A percentile compares a stretch with the other conserved stretches of the same genome.
Conservation (phyloP, 352 stramenopile genomes). For the Peronosclerospora sorghi region DNA sequence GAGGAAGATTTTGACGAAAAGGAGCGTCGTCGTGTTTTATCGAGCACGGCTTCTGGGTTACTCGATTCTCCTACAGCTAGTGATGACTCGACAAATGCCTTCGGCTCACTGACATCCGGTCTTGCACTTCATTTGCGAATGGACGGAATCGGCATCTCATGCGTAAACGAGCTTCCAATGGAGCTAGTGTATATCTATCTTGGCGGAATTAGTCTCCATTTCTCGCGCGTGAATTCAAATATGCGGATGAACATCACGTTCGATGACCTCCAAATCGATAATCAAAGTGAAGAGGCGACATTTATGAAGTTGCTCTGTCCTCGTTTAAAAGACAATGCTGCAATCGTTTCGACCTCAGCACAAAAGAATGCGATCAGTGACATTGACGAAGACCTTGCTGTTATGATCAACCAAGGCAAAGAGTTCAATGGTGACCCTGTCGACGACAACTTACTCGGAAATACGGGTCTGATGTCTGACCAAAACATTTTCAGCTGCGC, state of each 20-base stretch:
- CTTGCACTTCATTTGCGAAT: slow-evolving; percentile 60
- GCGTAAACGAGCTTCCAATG: slow-evolving; percentile 77
- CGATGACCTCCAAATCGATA: slow-evolving; percentile 80
- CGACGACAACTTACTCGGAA: slow-evolving; percentile 15
- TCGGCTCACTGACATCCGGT: slow-evolving; percentile 54
- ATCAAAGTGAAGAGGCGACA: slow-evolving; percentile 75
- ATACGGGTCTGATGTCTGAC: slow-evolving; percentile 44
- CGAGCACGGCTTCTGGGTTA: slow-evolving; percentile 44
- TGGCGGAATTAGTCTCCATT: slow-evolving; percentile 66
- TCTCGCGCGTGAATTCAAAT: slow-evolving; percentile 66
- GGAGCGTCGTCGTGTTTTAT: slow-evolving; percentile 69
- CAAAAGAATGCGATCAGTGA: slow-evolving; percentile 33
- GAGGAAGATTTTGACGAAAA: slow-evolving; percentile 82
- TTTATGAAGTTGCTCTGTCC: slow-evolving; percentile 79
- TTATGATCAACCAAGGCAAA: slow-evolving; percentile 26
- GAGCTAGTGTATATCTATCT: slow-evolving; percentile 84
- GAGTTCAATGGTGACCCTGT: slow-evolving; percentile 7
- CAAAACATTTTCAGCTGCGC: slow-evolving; percentile 72
- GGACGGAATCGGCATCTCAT: slow-evolving; percentile 75
- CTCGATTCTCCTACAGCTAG: slow-evolving; percentile 60
- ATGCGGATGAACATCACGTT: slow-evolving; percentile 81
- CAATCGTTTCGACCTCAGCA: slow-evolving; percentile 6
- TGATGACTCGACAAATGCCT: slow-evolving; percentile 63
- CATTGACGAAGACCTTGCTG: slow-evolving; percentile 36
- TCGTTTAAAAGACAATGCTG: slow-evolving; percentile 30